A percentile compares a stretch with the other conserved stretches of the same genome.
phyloP scores from a whole-genome alignment of 2,329 filamentous ascomycete genomes.

The Monosporascus cannonballus region DNA sequence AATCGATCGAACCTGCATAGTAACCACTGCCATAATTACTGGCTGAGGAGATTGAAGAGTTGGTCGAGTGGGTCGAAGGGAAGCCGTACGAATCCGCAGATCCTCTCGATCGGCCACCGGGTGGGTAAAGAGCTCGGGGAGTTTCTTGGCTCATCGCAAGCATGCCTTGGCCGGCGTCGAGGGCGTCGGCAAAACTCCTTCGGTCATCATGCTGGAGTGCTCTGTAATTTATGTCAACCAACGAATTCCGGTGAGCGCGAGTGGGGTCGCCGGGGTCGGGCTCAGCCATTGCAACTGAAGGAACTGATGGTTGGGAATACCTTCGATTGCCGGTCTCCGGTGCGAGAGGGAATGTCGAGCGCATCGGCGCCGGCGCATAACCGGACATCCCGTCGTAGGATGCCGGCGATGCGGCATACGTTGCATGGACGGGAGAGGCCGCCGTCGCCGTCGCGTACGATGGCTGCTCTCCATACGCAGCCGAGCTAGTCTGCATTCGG shows the following conservation, averaged over 20 bases:
- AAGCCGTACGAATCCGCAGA: conserved; percentile 89
- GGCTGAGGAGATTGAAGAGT: conserved; percentile 84
- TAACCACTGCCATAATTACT: conserved; percentile 75
- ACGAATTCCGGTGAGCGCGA: conserved; percentile 50
- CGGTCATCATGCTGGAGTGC: conserved; percentile 51
- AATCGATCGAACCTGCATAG: conserved; percentile 79
- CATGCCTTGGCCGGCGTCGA: conserved; percentile 93
- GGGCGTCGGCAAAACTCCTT: conserved; percentile 76
- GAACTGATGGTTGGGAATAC: conserved; percentile 79
- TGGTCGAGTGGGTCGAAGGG: conserved; percentile 74
- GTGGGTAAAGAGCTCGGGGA: conserved; percentile 81
- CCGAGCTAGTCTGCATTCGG: conserved; percentile 54
- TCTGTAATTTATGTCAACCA: conserved; percentile 61
- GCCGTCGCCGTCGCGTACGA: conserved; percentile 60
- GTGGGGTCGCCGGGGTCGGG: conserved; percentile 30
- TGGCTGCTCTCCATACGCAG: conserved; percentile 61
- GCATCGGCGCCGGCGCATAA: conserved; percentile 62
- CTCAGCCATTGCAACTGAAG: conserved; percentile 43
- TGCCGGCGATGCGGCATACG: conserved; percentile 61
- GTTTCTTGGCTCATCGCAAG: conserved; percentile 94
- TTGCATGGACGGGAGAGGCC: conserved; percentile 59
- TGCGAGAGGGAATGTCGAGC: conserved; percentile 52
- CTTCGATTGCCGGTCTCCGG: conserved; percentile 56
- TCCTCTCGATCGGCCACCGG: conserved; percentile 55
- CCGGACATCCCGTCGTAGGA: conserved; percentile 68